A percentile compares a stretch with the other conserved stretches of the same genome.
phyloP scores from a whole-genome alignment of 495 filamentous ascomycete species.

The Penicillium subrubescens region DNA sequence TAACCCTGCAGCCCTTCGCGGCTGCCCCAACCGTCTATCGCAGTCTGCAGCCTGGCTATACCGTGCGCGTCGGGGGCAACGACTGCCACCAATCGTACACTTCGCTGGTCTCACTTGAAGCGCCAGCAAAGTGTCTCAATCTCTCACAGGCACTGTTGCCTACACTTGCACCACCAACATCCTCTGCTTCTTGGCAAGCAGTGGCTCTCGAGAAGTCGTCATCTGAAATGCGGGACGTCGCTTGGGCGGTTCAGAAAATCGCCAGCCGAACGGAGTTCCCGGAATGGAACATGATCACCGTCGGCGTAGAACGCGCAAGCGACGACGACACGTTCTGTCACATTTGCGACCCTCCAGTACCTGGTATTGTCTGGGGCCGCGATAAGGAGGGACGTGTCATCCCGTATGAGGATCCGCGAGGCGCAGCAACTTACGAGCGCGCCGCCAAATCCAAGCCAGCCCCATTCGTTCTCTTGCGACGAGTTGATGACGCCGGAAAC shows the following conservation, averaged over 20 bases:
- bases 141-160: slow-evolving; percentile 5
- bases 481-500: slow-evolving; percentile 29
- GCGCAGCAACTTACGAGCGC: slow-evolving; percentile 50
- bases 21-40: slow-evolving; percentile 14
- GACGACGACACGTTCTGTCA: slow-evolving; percentile 22
- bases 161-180: neutral
- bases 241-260: slow-evolving; percentile 37
- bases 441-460: slow-evolving; percentile 50
- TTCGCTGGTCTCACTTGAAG: slow-evolving; percentile 30
- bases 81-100: slow-evolving; percentile 32
- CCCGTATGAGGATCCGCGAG: slow-evolving; percentile 49
- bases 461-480: slow-evolving; percentile 47
- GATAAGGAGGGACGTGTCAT: slow-evolving; percentile 22
- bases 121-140: slow-evolving; percentile 13
- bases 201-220: slow-evolving; percentile 23
- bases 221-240: slow-evolving; percentile 25
- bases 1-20: slow-evolving; percentile 11
- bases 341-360: slow-evolving; percentile 46
- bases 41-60: slow-evolving; percentile 14
- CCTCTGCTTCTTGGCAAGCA: slow-evolving; percentile 23
- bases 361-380: slow-evolving; percentile 44
- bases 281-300: slow-evolving; percentile 28
- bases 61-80: slow-evolving; percentile 15
- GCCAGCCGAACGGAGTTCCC: slow-evolving; percentile 20
- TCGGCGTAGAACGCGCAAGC: neutral